Evolutionary conservation across 1,284 basidiomycete species (phyloP).

Genomic region (Calocybe gambosa): DNA sequence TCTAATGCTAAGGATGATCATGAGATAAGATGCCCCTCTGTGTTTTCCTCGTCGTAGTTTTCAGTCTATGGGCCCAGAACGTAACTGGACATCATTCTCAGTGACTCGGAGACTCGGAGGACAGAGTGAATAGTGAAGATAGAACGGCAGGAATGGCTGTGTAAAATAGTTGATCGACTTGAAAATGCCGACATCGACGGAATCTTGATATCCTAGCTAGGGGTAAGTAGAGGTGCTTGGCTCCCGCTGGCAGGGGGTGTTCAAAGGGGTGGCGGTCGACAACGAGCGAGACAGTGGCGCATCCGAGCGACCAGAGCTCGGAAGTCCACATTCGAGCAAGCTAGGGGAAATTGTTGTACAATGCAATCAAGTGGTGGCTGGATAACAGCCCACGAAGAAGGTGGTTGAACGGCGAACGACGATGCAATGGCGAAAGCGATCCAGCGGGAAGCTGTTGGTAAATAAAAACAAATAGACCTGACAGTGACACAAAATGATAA

Average conservation of each 20-base stretch:
- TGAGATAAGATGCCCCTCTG: background rate
- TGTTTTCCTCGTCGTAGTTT: too few relatives aligned
- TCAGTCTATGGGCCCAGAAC: background rate
- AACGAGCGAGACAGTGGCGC: background rate
- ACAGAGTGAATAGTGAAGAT: background rate
- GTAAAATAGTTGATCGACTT: background rate
- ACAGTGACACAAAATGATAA: background rate
- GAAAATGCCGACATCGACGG: background rate
- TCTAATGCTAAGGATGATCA: background rate
- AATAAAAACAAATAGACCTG: background rate
- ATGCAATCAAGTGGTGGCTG: too few relatives aligned
- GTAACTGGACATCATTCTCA: background rate
- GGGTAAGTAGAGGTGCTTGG: background rate
- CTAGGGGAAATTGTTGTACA: too few relatives aligned
- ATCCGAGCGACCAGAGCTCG: background rate
- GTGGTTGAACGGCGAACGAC: too few relatives aligned
- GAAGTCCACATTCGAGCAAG: too few relatives aligned
- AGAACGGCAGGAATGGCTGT: conserved; percentile 1
- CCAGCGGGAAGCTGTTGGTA: conserved; percentile 2
- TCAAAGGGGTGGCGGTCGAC: background rate
- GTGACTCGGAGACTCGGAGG: too few relatives aligned
- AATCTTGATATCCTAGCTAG: background rate
- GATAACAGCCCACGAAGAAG: too few relatives aligned
- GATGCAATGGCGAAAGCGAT: too few relatives aligned
- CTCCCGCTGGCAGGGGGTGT: conserved; percentile 7